These are phyloP conservation scores for Aspergillus transmontanensis DNA, from an alignment of 2,329 filamentous ascomycete species.

Conservation along the genomic window DNA sequence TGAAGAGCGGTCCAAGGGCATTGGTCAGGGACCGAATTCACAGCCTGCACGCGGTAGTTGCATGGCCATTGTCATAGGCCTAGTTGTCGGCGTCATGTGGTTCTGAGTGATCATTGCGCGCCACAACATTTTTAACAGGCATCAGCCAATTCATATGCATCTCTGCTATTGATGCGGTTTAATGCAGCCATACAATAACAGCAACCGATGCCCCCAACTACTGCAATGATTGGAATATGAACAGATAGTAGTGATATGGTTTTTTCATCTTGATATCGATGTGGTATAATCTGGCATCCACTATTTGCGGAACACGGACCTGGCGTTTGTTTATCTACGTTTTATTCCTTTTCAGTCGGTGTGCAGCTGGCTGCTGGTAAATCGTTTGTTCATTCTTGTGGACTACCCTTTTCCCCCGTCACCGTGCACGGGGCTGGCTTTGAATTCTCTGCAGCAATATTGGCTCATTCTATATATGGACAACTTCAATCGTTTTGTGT, in stretches of 20 bases:
- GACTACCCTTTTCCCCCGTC: not conserved
- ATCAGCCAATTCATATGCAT: not conserved
- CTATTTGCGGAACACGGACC: not conserved
- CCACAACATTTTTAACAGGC: not conserved
- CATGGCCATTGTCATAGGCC: slow-evolving; percentile 41
- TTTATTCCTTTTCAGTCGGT: not conserved
- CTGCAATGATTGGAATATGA: not conserved
- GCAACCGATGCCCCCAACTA: not conserved
- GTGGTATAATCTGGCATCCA: not conserved
- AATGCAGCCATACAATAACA: not conserved
- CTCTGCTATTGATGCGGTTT: not conserved
- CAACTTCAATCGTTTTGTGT: slow-evolving; percentile 3
- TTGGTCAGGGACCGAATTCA: slow-evolving; percentile 27
- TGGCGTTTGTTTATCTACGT: not conserved
- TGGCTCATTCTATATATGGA: slow-evolving; percentile 3
- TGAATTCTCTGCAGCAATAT: slow-evolving; percentile 10
- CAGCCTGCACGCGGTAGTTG: slow-evolving; percentile 36
- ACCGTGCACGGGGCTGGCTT: slow-evolving; percentile 9
- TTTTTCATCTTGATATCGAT: not conserved
- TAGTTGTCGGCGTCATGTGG: slow-evolving; percentile 42
- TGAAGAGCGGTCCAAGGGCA: slow-evolving; percentile 27
- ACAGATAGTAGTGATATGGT: not conserved
- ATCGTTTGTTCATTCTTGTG: slow-evolving; percentile 6
- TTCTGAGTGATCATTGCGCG: slow-evolving; percentile 24
- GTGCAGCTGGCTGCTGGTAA: not conserved